phyloP scores from a whole-genome alignment of 2,329 filamentous ascomycete species.

The Leptographium procerum region DNA sequence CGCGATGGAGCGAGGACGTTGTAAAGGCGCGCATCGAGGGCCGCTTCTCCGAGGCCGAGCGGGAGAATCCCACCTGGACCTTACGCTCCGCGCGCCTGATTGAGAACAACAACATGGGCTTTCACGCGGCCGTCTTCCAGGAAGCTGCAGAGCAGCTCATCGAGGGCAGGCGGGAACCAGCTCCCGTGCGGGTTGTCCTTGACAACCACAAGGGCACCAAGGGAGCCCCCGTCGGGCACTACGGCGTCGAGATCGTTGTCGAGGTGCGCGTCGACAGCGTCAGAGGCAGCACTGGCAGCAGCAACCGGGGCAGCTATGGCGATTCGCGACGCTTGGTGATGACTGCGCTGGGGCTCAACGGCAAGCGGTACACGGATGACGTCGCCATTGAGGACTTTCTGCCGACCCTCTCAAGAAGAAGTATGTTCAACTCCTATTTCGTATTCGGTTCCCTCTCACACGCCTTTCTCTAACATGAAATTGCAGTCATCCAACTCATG shows the following conservation, averaged over 20 bases:
- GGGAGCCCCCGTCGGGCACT: slow-evolving; percentile 53
- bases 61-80: slow-evolving; percentile 72
- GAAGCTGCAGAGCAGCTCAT: slow-evolving; percentile 51
- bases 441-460: not conserved
- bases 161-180: slow-evolving; percentile 55
- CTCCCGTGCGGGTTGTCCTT: slow-evolving; percentile 60
- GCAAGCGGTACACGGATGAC: slow-evolving; percentile 62
- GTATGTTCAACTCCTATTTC: slow-evolving; percentile 31
- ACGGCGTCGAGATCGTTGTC: slow-evolving; percentile 60
- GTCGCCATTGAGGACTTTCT: slow-evolving; percentile 62
- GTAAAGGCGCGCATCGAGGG: slow-evolving; percentile 78
- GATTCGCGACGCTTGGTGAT: slow-evolving; percentile 35
- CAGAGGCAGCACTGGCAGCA: slow-evolving; percentile 26
- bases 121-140: slow-evolving; percentile 61
- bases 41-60: slow-evolving; percentile 71
- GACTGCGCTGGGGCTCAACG: slow-evolving; percentile 52
- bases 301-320: slow-evolving; percentile 17
- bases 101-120: slow-evolving; percentile 44
- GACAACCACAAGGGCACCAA: slow-evolving; percentile 58
- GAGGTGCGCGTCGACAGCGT: slow-evolving; percentile 45
- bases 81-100: slow-evolving; percentile 57
- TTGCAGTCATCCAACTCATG: slow-evolving; percentile 58
- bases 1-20: slow-evolving; percentile 72
- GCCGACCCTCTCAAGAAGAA: slow-evolving; percentile 60
- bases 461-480: not conserved